Evolutionary conservation across 371 early-diverging fungal genomes (phyloP).

Genomic region (Mucor indicus): DNA sequence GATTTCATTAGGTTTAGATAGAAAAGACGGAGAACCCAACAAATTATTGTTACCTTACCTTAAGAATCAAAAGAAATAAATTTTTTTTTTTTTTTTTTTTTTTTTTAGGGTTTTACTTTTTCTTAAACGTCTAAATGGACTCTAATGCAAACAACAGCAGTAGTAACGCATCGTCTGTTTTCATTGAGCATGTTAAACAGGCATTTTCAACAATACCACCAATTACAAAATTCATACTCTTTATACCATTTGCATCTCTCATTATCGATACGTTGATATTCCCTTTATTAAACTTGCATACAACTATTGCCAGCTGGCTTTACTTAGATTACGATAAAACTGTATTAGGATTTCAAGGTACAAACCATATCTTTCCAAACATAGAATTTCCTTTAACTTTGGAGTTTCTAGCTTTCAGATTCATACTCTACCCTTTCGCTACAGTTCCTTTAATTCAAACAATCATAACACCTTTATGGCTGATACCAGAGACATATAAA

Average conservation of each 20-base stretch:
- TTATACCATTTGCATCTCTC: constrained; percentile 3
- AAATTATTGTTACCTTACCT: too few relatives aligned
- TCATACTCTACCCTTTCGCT: constrained; percentile 18
- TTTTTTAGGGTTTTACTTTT: too few relatives aligned
- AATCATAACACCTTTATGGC: constrained; percentile 11
- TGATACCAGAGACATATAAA: constrained; percentile 15
- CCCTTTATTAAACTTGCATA: neutral
- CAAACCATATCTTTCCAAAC: neutral
- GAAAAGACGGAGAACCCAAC: constrained; percentile 1
- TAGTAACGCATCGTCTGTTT: constrained; percentile 4
- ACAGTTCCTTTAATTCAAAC: constrained; percentile 5
- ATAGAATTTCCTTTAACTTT: neutral
- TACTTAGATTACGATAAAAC: constrained; percentile 5
- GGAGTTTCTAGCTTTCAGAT: constrained; percentile 8
- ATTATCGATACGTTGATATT: constrained; percentile 8
- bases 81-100: too few relatives aligned
- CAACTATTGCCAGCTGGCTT: constrained; percentile 4
- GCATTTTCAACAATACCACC: constrained; percentile 13
- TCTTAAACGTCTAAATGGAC: too few relatives aligned
- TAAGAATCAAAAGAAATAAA: too few relatives aligned
- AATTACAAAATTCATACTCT: constrained; percentile 7
- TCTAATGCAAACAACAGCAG: neutral
- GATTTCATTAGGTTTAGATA: constrained; percentile 70
- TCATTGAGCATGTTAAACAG: constrained; percentile 21
- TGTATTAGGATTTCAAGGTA: constrained; percentile 1